Conservation (phyloP, 2,329 filamentous ascomycete genomes). For the Tolypocladium album region DNA sequence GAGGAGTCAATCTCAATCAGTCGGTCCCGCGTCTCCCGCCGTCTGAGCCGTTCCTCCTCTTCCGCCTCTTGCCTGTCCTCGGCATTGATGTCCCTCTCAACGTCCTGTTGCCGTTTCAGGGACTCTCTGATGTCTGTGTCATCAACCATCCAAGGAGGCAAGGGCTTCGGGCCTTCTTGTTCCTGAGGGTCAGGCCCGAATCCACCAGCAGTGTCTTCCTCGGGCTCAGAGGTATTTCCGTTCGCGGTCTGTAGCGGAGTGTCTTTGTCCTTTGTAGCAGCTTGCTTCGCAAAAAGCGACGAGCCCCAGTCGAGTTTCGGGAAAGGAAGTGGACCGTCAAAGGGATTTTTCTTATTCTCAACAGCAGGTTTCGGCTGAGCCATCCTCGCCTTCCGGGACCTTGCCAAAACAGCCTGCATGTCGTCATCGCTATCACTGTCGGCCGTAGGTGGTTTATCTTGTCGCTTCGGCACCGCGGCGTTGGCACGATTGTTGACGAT, state of each 20-base stretch:
- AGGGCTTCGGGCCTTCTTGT: conserved; percentile 39
- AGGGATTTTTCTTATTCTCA: conserved; percentile 49
- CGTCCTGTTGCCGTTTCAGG: conserved; percentile 45
- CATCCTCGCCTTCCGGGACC: conserved; percentile 52
- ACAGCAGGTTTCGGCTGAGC: conserved; percentile 24
- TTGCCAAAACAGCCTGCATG: conserved; percentile 63
- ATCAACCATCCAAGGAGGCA: conserved; percentile 67
- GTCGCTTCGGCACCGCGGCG: conserved; percentile 40
- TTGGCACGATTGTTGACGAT: conserved; percentile 65
- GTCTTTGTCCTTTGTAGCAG: conserved; percentile 10
- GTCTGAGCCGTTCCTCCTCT: conserved; percentile 41
- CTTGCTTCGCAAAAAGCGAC: conserved; percentile 40
- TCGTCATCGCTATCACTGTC: conserved; percentile 73
- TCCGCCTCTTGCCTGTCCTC: conserved; percentile 47
- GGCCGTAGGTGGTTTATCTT: conserved; percentile 7
- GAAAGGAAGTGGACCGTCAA: conserved; percentile 80
- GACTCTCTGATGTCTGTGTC: conserved; percentile 56
- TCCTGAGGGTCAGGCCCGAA: conserved; percentile 44
- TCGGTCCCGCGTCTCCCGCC: conserved; percentile 30
- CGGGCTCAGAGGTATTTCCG: conserved; percentile 15
- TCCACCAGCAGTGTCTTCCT: conserved; percentile 49
- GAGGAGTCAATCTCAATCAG: conserved; percentile 55
- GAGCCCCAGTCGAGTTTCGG: conserved; percentile 69
- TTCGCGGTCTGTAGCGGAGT: conserved; percentile 12
- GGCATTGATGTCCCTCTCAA: conserved; percentile 50